Percentiles rank a stretch among this genome's conserved stretches.
Evolutionary conservation across 2,329 filamentous ascomycete genomes (phyloP).

Genomic region (Raffaelea ambrosiae): DNA sequence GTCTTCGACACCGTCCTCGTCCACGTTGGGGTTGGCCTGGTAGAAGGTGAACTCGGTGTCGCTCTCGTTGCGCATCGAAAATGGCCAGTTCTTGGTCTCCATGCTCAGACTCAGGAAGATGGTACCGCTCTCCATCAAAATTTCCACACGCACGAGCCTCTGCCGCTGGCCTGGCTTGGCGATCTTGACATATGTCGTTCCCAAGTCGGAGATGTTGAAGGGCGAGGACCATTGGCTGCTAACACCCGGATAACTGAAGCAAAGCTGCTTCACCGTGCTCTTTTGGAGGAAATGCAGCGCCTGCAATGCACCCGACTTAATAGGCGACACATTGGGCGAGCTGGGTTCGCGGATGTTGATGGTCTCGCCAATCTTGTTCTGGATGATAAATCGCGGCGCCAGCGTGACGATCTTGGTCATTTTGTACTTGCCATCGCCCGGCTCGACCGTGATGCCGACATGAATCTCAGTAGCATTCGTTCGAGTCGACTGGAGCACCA

Average conservation of each 20-base stretch:
- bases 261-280: slow-evolving; percentile 76
- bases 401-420: slow-evolving; percentile 93
- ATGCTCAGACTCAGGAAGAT: slow-evolving; percentile 86
- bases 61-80: slow-evolving; percentile 97
- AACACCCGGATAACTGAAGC: slow-evolving; percentile 83
- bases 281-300: slow-evolving; percentile 87
- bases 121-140: slow-evolving; percentile 86
- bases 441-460: slow-evolving; percentile 77
- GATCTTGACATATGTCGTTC: slow-evolving; percentile 87
- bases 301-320: slow-evolving; percentile 70
- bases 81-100: slow-evolving; percentile 95
- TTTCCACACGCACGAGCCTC: slow-evolving; percentile 75
- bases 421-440: slow-evolving; percentile 96
- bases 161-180: slow-evolving; percentile 86
- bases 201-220: slow-evolving; percentile 93
- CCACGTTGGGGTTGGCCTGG: slow-evolving; percentile 86
- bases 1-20: slow-evolving; percentile 81
- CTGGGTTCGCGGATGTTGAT: slow-evolving; percentile 87
- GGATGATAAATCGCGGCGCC: slow-evolving; percentile 83
- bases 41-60: slow-evolving; percentile 95
- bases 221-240: slow-evolving; percentile 98
- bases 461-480: slow-evolving; percentile 71
- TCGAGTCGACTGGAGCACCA: slow-evolving; percentile 66
- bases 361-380: slow-evolving; percentile 85
- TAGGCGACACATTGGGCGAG: slow-evolving; percentile 72